Conservation (phyloP, 495 filamentous ascomycete genomes). For the Penicillium cosmopolitanum region DNA sequence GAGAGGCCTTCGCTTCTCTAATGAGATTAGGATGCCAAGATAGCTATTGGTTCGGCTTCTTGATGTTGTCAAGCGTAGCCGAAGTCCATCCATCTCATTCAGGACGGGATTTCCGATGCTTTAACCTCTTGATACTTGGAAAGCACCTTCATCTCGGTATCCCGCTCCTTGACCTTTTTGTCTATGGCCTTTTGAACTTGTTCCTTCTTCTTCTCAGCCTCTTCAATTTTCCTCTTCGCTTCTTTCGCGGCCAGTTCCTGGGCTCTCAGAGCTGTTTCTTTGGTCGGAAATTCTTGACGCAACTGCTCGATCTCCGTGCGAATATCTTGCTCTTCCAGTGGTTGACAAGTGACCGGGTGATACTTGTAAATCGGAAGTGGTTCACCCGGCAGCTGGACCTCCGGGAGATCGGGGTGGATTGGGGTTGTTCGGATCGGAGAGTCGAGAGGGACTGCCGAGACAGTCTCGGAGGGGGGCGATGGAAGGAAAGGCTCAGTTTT, state of each 20-base stretch:
- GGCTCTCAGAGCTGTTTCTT: slow-evolving; percentile 42
- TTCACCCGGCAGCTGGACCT: slow-evolving; percentile 42
- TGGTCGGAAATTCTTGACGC: slow-evolving; percentile 41
- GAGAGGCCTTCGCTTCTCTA: neutral
- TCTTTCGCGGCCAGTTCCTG: slow-evolving; percentile 46
- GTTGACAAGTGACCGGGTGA: slow-evolving; percentile 45
- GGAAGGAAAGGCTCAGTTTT: slow-evolving; percentile 31
- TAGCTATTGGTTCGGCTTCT: neutral
- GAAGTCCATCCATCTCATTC: slow-evolving; percentile 12
- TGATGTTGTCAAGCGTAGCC: neutral
- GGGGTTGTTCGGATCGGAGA: slow-evolving; percentile 42
- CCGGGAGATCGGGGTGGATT: slow-evolving; percentile 46
- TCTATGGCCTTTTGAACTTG: slow-evolving; percentile 48
- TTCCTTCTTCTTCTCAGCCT: slow-evolving; percentile 43
- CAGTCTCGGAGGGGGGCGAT: slow-evolving; percentile 40
- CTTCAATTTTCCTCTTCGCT: slow-evolving; percentile 43
- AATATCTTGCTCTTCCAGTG: slow-evolving; percentile 35
- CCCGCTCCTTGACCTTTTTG: slow-evolving; percentile 50
- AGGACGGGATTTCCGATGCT: slow-evolving; percentile 37
- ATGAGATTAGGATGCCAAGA: neutral
- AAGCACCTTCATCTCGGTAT: slow-evolving; percentile 50
- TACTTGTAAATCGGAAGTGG: slow-evolving; percentile 39
- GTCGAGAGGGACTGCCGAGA: slow-evolving; percentile 35
- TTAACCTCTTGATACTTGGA: slow-evolving; percentile 50
- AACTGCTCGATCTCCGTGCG: slow-evolving; percentile 41